Evolutionary conservation across 2,329 filamentous ascomycete species (phyloP).

Genomic region (Phaeosphaeriaceae sp.): DNA sequence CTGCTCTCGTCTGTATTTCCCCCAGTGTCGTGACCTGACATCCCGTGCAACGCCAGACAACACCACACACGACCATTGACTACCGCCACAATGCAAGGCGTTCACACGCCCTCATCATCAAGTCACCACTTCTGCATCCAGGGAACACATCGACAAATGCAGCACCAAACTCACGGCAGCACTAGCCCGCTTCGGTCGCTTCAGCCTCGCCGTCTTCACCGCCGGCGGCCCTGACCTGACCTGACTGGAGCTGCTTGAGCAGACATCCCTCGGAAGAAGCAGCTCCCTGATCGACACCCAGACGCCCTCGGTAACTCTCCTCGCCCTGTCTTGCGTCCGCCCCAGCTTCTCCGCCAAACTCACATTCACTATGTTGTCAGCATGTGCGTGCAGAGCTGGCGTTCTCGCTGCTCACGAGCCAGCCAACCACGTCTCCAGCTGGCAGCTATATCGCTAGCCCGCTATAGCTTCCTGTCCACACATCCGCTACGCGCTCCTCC

Average conservation of each 20-base stretch:
- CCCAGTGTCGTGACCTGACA: neutral
- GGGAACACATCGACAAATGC: neutral
- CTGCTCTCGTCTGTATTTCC: neutral
- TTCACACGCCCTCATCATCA: neutral
- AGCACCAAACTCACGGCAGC: constrained; percentile 3
- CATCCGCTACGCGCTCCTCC: neutral
- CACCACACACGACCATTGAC: neutral
- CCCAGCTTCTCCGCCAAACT: neutral
- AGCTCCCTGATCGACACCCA: constrained; percentile 1
- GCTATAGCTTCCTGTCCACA: neutral
- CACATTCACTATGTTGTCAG: neutral
- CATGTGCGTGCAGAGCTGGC: neutral
- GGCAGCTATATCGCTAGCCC: neutral
- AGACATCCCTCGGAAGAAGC: neutral
- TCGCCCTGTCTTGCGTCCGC: neutral
- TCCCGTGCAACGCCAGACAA: neutral
- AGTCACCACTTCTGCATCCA: neutral
- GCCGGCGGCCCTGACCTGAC: neutral
- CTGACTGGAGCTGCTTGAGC: no score
- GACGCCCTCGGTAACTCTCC: neutral
- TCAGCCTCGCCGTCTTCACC: constrained; percentile 1
- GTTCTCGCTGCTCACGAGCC: neutral
- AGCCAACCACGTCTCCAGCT: neutral
- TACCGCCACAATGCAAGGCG: neutral
- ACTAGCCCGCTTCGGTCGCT: neutral